Percentiles rank a stretch among this genome's conserved stretches.
phyloP scores from a whole-genome alignment of 805 yeast species.

The Hanseniaspora taiwanica region DNA sequence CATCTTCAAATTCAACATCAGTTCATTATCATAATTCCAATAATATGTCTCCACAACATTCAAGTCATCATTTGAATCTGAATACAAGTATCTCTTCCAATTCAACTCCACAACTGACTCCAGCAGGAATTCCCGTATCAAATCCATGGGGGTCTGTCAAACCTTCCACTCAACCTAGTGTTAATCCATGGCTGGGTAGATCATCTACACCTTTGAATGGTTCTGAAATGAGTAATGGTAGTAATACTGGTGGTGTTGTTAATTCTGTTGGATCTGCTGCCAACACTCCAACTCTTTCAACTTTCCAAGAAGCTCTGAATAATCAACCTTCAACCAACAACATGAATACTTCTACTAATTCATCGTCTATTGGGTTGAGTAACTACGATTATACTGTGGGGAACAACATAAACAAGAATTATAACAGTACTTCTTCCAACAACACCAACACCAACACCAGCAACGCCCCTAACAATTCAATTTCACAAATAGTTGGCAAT shows the following conservation, averaged over 20 bases:
- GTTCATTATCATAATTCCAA: conserved; percentile 7
- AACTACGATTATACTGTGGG: no score
- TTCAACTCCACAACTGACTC: not conserved
- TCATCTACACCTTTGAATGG: no score
- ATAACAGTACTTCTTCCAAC: not conserved
- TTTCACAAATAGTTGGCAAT: conserved; percentile 13
- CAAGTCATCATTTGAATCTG: not conserved
- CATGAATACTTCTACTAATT: no score
- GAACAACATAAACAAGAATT: not conserved
- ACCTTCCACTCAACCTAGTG: not conserved
- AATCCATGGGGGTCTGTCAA: not conserved
- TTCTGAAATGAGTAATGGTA: no score
- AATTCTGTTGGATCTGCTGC: no score
- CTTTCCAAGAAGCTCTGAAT: no score
- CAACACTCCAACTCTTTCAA: no score
- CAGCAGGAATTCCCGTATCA: not conserved
- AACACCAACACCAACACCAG: conserved; percentile 11
- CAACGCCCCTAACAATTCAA: conserved; percentile 20
- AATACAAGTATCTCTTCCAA: not conserved
- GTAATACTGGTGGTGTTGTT: no score
- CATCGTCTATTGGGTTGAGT: no score
- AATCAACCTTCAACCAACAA: no score
- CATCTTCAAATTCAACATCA: conserved; percentile 1
- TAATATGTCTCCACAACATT: conserved; percentile 6
- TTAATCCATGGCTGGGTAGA: conserved; percentile 2